These are phyloP conservation scores for Actinidia arguta DNA, from an alignment of 179 eudicot genomes.

Conservation along the genomic window DNA sequence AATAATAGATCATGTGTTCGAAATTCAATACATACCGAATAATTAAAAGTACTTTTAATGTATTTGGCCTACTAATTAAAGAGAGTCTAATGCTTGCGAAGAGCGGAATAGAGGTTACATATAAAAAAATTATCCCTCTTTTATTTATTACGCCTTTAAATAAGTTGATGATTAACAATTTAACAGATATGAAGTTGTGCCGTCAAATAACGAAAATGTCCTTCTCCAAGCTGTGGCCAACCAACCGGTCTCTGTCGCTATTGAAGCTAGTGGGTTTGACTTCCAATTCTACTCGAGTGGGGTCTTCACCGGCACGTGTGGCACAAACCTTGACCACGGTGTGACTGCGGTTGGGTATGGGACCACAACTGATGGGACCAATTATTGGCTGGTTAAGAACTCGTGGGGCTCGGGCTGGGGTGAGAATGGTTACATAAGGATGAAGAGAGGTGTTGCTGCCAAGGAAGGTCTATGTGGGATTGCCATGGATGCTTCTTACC, in stretches of 20 bases:
- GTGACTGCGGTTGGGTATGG: constrained; percentile 29
- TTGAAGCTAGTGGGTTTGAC: constrained; percentile 32
- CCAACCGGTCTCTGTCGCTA: constrained; percentile 46
- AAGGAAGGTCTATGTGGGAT: constrained; percentile 42
- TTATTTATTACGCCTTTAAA: too few species aligned
- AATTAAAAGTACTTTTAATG: too few species aligned
- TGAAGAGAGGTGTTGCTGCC: constrained; percentile 37
- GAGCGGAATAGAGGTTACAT: too few species aligned
- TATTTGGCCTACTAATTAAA: too few species aligned
- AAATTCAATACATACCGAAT: too few species aligned
- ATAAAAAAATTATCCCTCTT: too few species aligned
- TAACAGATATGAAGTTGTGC: constrained; percentile 37
- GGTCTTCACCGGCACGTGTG: constrained; percentile 32
- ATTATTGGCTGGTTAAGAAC: constrained; percentile 10
- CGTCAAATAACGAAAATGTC: constrained; percentile 33
- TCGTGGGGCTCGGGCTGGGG: constrained; percentile 31
- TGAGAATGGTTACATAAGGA: constrained; percentile 39
- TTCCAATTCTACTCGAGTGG: constrained; percentile 45
- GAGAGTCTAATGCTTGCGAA: too few species aligned
- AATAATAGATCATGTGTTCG: too few species aligned
- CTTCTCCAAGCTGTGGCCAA: constrained; percentile 40
- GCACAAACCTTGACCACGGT: constrained; percentile 42
- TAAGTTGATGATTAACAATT: too few species aligned
- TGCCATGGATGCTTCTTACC: constrained; percentile 44
- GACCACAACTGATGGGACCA: neutral